Percentiles rank a stretch among this genome's conserved stretches.
phyloP scores from a whole-genome alignment of 1,284 basidiomycete species.

The Vanrija sp. region DNA sequence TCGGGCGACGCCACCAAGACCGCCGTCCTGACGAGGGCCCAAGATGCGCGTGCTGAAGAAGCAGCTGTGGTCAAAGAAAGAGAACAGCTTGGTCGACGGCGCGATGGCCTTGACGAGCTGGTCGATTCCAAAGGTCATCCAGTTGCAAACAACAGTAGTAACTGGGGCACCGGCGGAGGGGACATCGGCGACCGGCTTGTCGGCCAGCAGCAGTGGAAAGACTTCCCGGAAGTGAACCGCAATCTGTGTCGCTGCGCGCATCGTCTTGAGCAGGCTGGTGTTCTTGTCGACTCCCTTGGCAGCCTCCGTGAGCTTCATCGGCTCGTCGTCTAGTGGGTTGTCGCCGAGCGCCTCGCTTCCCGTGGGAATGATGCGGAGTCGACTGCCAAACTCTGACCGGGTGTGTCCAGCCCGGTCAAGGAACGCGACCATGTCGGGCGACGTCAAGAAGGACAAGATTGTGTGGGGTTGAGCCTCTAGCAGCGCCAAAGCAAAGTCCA shows the following conservation, averaged over 20 bases:
- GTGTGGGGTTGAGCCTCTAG: neutral
- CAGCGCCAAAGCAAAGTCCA: neutral
- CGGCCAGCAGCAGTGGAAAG: neutral
- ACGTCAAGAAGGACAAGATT: neutral
- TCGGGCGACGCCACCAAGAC: neutral
- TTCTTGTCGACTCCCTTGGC: neutral
- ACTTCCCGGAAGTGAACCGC: neutral
- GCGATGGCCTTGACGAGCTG: neutral
- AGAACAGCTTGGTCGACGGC: neutral
- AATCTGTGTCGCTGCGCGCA: neutral
- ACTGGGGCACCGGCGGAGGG: neutral
- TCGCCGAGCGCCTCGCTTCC: neutral
- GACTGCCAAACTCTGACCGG: neutral
- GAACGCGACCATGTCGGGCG: neutral
- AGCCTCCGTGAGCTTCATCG: neutral
- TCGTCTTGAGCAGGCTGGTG: neutral
- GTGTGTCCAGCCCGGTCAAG: neutral
- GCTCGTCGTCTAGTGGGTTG: neutral
- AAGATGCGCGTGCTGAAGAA: neutral
- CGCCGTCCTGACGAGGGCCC: neutral
- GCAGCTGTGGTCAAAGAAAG: neutral
- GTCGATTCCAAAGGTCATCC: neutral
- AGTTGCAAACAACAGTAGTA: neutral
- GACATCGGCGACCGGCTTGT: neutral
- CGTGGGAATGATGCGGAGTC: neutral